Evolutionary conservation across 192 early-diverging fungal species (phyloP).

Genomic region (Gryganskiella cystojenkinii): DNA sequence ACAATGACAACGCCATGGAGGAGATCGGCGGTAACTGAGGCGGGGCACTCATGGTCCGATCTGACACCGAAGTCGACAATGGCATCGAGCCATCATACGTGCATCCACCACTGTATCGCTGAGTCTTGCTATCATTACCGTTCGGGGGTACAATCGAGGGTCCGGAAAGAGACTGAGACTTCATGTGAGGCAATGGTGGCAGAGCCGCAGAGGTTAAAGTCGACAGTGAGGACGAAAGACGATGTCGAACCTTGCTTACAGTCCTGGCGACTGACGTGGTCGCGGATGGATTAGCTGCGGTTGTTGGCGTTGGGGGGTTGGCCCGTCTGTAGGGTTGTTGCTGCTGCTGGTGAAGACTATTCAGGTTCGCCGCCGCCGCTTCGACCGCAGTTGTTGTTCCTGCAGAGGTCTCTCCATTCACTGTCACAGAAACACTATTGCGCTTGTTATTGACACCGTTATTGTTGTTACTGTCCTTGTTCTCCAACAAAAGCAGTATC

Average conservation of each 20-base stretch:
- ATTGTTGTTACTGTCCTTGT: background rate
- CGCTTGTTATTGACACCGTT: too few species aligned
- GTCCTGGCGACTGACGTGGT: background rate
- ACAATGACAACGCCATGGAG: background rate
- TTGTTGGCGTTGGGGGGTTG: background rate
- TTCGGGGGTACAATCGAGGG: background rate
- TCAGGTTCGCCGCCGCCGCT: background rate
- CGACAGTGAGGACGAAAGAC: slow-evolving; percentile 42
- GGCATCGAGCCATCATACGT: too few species aligned
- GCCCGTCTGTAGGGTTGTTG: background rate
- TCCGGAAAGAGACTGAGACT: slow-evolving; percentile 29
- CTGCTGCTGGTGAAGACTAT: too few species aligned
- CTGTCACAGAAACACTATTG: too few species aligned
- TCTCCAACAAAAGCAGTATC: slow-evolving; percentile 7
- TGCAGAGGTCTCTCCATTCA: too few species aligned
- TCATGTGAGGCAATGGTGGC: slow-evolving; percentile 30
- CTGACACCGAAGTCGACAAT: too few species aligned
- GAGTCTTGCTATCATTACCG: background rate
- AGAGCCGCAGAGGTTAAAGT: slow-evolving; percentile 22
- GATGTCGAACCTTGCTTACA: slow-evolving; percentile 34
- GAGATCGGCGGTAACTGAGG: background rate
- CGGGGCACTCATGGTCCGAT: too few species aligned
- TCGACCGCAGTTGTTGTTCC: background rate
- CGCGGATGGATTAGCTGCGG: background rate
- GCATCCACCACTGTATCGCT: background rate